A percentile compares a stretch with the other conserved stretches of the same genome.
Evolutionary conservation across 2,329 filamentous ascomycete species (phyloP).

Genomic region (Cercospora canescens): DNA sequence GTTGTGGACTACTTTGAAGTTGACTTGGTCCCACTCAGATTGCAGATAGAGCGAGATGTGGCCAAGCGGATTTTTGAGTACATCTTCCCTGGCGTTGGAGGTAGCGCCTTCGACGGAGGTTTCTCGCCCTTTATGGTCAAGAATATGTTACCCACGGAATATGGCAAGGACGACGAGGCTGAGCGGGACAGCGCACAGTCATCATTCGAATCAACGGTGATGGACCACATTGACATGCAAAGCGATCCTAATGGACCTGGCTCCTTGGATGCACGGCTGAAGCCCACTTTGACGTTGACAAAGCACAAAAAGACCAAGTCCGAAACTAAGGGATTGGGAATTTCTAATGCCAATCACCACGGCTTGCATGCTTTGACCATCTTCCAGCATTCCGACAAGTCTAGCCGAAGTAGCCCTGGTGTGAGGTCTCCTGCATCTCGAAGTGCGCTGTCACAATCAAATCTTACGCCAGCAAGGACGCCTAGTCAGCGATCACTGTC

Average conservation of each 20-base stretch:
- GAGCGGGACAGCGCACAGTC: constrained; percentile 46
- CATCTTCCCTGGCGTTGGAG: constrained; percentile 83
- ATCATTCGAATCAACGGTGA: constrained; percentile 14
- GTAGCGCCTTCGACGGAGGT: constrained; percentile 49
- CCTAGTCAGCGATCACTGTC: constrained; percentile 35
- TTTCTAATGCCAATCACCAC: constrained; percentile 25
- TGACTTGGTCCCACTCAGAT: constrained; percentile 85
- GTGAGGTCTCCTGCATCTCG: constrained; percentile 25
- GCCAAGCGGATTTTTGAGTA: constrained; percentile 95
- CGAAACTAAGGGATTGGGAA: constrained; percentile 36
- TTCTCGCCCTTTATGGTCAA: constrained; percentile 64
- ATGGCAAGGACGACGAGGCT: constrained; percentile 47
- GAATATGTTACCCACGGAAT: constrained; percentile 49
- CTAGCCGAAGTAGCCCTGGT: constrained; percentile 19
- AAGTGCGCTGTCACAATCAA: constrained; percentile 28
- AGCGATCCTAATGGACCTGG: constrained; percentile 63
- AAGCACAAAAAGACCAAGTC: constrained; percentile 35
- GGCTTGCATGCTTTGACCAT: constrained; percentile 43
- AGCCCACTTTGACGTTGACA: constrained; percentile 70
- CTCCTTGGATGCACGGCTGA: constrained; percentile 77
- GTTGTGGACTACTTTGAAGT: constrained; percentile 98
- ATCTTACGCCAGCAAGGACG: constrained; percentile 29
- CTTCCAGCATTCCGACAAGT: constrained; percentile 44
- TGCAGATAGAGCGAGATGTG: constrained; percentile 90
- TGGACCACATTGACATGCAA: constrained; percentile 11